Base-by-base conservation (phyloP, 176 grass and related monocot species). In the Hyparrhenia diplandra region DNA sequence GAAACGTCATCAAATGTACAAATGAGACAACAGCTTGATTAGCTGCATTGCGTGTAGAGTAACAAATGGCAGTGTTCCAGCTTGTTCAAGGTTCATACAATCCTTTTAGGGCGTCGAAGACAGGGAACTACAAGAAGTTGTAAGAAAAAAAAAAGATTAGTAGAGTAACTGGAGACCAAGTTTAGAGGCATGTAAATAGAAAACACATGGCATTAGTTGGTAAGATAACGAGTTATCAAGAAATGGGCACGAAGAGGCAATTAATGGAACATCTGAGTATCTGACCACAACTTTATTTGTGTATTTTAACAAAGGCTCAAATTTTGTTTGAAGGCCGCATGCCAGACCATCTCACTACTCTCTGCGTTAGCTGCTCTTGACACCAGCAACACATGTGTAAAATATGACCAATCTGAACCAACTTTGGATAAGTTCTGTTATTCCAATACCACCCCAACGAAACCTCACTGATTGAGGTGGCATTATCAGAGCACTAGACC, bases 41-140 rank as follows among this genome's bases (percentile, higher is more conserved):
- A 58, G 20, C 29, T 68, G 64, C 80, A 69, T 67, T 25, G 29
- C 30, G 29, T 13, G 46, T 40, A 42, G 72, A 74, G 27, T 67
- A 80, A 61, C 81, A 84, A 49, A 88, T 83, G 47, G 10, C 23
- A 60, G 21, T 43, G 24, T 41, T 35, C 30, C 75, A 39, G n/a
- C 41, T 23, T 29, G 67, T 51, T 30, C 55, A 25, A 17, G 41
- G 36, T 28, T 80, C 67, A 65, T 12, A 64, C 52, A 77, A 36
- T 72, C 51, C 27, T 64, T 52, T 32, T 0, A 36, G 21, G 59
- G 12, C 1, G 57, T 35, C 1, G 57, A 77, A 64, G 59, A 46
- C 78, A 13, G 58, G 18, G 77, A 73, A 20, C 83, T 85, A 20
- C 66, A 89, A 13, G 34, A 77, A 71, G 57, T 2, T 36, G 65